phyloP scores from a whole-genome alignment of 257 asterid species.

The Gardenia jasminoides region DNA sequence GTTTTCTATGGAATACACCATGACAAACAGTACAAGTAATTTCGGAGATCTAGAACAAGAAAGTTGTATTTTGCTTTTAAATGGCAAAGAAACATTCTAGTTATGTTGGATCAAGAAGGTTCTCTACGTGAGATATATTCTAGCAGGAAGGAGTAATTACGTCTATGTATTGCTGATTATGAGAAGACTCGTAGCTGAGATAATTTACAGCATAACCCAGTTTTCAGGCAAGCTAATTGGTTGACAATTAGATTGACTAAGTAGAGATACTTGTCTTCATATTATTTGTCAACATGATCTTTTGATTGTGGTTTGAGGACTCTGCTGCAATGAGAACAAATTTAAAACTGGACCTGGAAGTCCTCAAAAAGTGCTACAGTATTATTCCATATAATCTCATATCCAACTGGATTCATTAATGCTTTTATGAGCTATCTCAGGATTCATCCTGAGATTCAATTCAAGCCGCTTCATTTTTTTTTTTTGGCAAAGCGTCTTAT shows the following conservation, averaged over 20 bases:
- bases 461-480: too few relatives aligned
- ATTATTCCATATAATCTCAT: too few relatives aligned
- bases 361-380: too few relatives aligned
- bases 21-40: neutral
- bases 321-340: neutral
- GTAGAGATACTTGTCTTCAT: neutral
- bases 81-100: neutral
- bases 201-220: too few relatives aligned
- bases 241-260: neutral
- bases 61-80: neutral
- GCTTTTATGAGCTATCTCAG: too few relatives aligned
- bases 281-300: neutral
- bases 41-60: neutral
- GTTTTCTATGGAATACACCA: neutral
- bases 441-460: too few relatives aligned
- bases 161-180: neutral
- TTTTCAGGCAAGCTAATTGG: neutral
- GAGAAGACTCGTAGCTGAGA: too few relatives aligned
- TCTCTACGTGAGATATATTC: neutral
- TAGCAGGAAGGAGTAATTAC: neutral
- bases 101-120: neutral
- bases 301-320: neutral
- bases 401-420: too few relatives aligned
- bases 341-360: neutral
- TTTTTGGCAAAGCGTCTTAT: neutral